Evolutionary conservation across 495 filamentous ascomycete species (phyloP), one percentile per base, ranked within the genome.

Genomic region (Penicillium waksmanii): DNA sequence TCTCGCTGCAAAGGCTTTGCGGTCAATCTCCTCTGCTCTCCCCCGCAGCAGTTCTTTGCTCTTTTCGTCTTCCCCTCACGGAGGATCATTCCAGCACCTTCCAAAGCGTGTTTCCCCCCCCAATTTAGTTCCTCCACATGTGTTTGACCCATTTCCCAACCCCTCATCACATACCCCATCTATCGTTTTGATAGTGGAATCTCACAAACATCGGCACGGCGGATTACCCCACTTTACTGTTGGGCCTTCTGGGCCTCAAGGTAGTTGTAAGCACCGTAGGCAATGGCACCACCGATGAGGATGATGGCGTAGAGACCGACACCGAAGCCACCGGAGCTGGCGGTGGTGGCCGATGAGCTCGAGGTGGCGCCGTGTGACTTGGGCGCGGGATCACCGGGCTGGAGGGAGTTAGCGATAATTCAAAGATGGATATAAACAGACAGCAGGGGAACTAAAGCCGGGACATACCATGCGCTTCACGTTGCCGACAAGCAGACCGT

Each of bases 201-300:
- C 36, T 13, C 15, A 38, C 11, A 13, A 5, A 38, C 12, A 38
- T 38, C 36, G 15, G 36, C 36, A 13, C 15, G 10, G 36, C 36
- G 3, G 11, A 4, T 38, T 3, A 9, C 36, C 17, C 17, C 48
- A 19, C 56, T 54, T 68, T 69, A 62, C 53, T 66, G 51, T 64
- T 70, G 63, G 7, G 42, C 15, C 73, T 73, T 61, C 64, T 80
- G 72, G 80, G 73, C 83, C 78, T 92, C 85, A 54, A 96, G 69
- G 82, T 96, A 96, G 76, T 96, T 87, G 82, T 92, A 98, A 56
- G 86, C 92, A 64, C 80, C 86, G 74, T 89, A 97, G 53, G 90
- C 95, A 67, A 87, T 67, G 23, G 85, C 76, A 62, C 84, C 92
- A 60, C 95, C 95, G 60, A 94, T 67, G 49, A 96, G 77, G 63